A percentile compares a stretch with the other conserved stretches of the same genome.
Conservation (phyloP, 345 rosid genomes). For the Cardiospermum halicacabum region DNA sequence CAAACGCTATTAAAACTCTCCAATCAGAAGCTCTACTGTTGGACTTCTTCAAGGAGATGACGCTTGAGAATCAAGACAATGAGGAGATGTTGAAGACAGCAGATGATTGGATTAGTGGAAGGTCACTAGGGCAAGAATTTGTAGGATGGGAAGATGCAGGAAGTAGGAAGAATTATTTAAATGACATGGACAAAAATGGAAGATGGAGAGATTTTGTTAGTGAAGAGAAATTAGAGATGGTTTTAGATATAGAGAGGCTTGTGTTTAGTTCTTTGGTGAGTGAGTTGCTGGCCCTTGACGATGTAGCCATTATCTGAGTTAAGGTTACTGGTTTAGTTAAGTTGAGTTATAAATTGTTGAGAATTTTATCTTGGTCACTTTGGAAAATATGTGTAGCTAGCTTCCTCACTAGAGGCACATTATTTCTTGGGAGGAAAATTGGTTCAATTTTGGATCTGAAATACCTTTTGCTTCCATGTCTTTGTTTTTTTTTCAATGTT, state of each 20-base stretch:
- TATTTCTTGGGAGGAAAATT: background rate
- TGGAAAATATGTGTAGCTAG: background rate
- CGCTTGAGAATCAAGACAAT: conserved; percentile 7
- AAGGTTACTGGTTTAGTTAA: too few species aligned
- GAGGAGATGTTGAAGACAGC: conserved; percentile 26
- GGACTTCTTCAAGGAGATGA: conserved; percentile 50
- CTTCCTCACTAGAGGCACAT: conserved; percentile 22
- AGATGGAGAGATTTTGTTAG: conserved; percentile 28
- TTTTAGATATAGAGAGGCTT: conserved; percentile 38
- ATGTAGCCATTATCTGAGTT: too few species aligned
- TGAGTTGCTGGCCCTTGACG: conserved; percentile 51
- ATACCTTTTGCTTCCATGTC: too few species aligned
- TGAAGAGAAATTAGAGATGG: conserved; percentile 33
- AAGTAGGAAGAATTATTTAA: conserved; percentile 41
- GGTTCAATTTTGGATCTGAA: background rate
- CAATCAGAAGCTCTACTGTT: conserved; percentile 31
- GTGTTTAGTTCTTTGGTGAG: conserved; percentile 47
- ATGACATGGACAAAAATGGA: conserved; percentile 43
- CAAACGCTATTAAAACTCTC: background rate
- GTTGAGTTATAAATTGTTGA: too few species aligned
- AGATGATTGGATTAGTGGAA: conserved; percentile 55
- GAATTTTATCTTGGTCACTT: conserved; percentile 18
- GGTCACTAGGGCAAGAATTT: conserved; percentile 32
- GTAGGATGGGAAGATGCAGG: conserved; percentile 56
- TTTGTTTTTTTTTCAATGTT: too few species aligned